phyloP scores from a whole-genome alignment of 208 protist species.

The Naegleria lovaniensis region DNA sequence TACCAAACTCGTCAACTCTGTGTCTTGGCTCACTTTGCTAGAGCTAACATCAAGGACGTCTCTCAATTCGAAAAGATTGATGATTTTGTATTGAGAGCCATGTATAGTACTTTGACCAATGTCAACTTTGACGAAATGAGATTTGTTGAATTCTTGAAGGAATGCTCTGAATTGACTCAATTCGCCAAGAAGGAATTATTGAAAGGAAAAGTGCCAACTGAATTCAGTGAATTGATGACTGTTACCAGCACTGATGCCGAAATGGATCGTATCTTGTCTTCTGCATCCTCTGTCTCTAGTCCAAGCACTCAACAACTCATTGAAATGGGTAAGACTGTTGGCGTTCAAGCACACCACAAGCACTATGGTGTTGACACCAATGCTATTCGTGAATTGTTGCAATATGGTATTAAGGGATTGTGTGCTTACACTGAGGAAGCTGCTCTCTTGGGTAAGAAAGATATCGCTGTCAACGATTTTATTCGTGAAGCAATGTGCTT shows the following conservation, averaged over 20 bases:
- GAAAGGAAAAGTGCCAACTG: neutral
- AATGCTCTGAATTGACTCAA: constrained; percentile 18
- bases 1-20: constrained; percentile 17
- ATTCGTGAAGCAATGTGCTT: neutral
- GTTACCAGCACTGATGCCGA: neutral
- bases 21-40: constrained; percentile 35
- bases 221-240: neutral
- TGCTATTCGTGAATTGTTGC: neutral
- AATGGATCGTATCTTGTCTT: neutral
- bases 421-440: constrained; percentile 11
- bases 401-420: neutral
- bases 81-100: constrained; percentile 43
- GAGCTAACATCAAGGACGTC: neutral
- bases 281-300: neutral
- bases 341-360: neutral
- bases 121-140: constrained; percentile 55
- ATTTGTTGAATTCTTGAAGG: constrained; percentile 37
- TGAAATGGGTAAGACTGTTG: constrained; percentile 23
- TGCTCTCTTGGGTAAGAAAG: neutral
- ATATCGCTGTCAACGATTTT: neutral
- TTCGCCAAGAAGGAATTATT: neutral
- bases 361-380: neutral
- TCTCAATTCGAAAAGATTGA: constrained; percentile 36
- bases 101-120: constrained; percentile 66
- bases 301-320: neutral